phyloP scores from a whole-genome alignment of 768 basidiomycete species.

The Tulasnella sp. region DNA sequence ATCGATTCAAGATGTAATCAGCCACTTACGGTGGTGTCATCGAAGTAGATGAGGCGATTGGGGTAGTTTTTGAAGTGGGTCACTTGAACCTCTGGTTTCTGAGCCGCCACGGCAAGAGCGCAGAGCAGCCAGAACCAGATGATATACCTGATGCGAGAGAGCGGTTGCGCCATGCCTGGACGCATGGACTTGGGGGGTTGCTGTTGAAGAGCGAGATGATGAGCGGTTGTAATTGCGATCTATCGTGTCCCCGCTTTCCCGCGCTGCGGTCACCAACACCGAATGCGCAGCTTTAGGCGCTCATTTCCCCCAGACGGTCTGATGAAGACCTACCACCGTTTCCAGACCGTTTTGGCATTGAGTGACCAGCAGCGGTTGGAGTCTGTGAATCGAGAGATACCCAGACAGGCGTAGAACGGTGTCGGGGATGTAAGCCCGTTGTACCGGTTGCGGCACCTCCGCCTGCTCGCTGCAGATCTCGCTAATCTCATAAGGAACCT shows the following conservation, averaged over 20 bases:
- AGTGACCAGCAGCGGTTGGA: too few species aligned
- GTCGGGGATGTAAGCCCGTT: too few species aligned
- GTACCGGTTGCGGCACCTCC: too few species aligned
- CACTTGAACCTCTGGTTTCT: conserved; percentile 35
- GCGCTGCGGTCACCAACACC: neutral
- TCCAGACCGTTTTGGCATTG: too few species aligned
- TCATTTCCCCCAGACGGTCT: neutral
- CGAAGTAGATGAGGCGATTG: conserved; percentile 80
- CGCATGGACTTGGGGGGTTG: neutral
- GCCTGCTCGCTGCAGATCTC: too few species aligned
- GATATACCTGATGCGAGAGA: neutral
- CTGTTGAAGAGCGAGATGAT: neutral
- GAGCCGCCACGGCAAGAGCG: conserved; percentile 13
- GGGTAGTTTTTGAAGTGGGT: conserved; percentile 65
- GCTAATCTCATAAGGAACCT: too few species aligned
- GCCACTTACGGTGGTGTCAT: conserved; percentile 73
- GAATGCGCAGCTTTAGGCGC: neutral
- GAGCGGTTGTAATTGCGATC: conserved; percentile 9
- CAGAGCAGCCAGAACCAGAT: neutral
- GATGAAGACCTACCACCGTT: too few species aligned
- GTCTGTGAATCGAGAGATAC: too few species aligned
- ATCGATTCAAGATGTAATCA: neutral
- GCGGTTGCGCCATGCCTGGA: neutral
- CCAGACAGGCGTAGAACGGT: too few species aligned
- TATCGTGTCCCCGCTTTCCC: conserved; percentile 1